Conservation (phyloP, 768 basidiomycete genomes). For the Russula lepida region DNA sequence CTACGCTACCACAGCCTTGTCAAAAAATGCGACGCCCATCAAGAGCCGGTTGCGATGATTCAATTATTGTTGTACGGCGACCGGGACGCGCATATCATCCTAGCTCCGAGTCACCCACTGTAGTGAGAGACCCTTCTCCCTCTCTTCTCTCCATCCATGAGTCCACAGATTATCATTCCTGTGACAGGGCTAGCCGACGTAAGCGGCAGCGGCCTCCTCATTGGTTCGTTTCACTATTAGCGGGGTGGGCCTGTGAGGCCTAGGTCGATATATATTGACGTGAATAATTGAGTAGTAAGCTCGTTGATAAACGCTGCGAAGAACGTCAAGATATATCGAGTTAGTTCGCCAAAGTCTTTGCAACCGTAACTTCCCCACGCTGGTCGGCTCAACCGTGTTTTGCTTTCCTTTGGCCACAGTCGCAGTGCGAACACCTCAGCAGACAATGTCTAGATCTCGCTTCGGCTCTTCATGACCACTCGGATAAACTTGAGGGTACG, state of each 20-base stretch:
- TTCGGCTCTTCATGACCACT: slow-evolving; percentile 10
- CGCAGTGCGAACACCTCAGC: slow-evolving; percentile 16
- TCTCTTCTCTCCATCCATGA: not conserved
- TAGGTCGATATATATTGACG: not conserved
- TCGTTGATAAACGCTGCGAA: slow-evolving; percentile 7
- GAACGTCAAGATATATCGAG: slow-evolving; percentile 16
- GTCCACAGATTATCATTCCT: slow-evolving; percentile 6
- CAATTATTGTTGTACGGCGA: not conserved
- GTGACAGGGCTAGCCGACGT: not conserved
- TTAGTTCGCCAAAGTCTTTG: not conserved
- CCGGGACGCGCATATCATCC: not conserved
- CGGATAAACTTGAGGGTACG: slow-evolving; percentile 14
- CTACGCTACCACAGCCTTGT: not conserved
- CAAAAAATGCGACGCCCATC: not conserved
- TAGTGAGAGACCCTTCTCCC: not conserved
- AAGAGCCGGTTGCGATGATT: not conserved
- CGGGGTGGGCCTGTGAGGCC: not conserved
- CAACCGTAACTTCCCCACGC: not conserved
- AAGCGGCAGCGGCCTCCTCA: not conserved
- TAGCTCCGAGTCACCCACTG: not conserved
- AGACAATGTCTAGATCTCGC: slow-evolving; percentile 11
- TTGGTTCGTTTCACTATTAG: slow-evolving; percentile 1
- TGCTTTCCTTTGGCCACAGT: not conserved
- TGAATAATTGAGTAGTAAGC: not conserved
- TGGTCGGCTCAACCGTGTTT: not conserved